Percentiles rank a stretch among this genome's conserved stretches.
Evolutionary conservation across 2,329 filamentous ascomycete species (phyloP).

Genomic region (Zopfia rhizophila): DNA sequence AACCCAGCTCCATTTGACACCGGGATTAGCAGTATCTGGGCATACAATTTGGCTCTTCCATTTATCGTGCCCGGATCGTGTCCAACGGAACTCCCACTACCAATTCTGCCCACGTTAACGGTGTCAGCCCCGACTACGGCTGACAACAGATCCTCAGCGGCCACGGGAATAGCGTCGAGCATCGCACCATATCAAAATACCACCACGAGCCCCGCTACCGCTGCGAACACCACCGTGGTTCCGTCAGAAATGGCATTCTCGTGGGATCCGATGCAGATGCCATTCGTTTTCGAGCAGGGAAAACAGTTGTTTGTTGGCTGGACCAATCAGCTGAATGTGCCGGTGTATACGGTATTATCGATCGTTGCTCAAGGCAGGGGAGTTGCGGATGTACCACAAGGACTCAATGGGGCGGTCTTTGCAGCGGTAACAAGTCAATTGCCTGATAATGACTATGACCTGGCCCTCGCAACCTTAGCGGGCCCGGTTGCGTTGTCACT

Average conservation of each 20-base stretch:
- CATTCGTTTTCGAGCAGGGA: constrained; percentile 10
- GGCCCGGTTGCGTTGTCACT: constrained; percentile 9
- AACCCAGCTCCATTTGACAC: constrained; percentile 22
- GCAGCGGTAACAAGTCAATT: constrained; percentile 13
- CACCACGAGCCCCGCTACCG: too few species aligned
- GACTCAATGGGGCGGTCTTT: constrained; percentile 15
- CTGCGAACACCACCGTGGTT: constrained; percentile 11
- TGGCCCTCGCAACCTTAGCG: constrained; percentile 8
- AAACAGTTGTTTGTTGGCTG: constrained; percentile 15
- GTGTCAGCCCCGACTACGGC: constrained; percentile 4
- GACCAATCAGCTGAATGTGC: constrained; percentile 15
- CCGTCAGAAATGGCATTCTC: constrained; percentile 10
- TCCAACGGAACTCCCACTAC: constrained; percentile 17
- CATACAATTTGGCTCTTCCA: constrained; percentile 19
- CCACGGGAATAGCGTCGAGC: too few species aligned
- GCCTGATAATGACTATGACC: constrained; percentile 14
- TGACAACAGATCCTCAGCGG: too few species aligned
- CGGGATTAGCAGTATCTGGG: constrained; percentile 19
- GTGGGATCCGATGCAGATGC: constrained; percentile 14
- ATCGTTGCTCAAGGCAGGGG: constrained; percentile 11
- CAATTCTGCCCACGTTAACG: constrained; percentile 15
- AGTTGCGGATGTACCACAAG: constrained; percentile 12
- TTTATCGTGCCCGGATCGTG: constrained; percentile 18
- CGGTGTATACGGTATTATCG: constrained; percentile 16
- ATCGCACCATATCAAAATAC: too few species aligned